Percentiles rank a stretch among this genome's conserved stretches.
Conservation (phyloP, 345 rosid species). For the Schrenkiella parvula region DNA sequence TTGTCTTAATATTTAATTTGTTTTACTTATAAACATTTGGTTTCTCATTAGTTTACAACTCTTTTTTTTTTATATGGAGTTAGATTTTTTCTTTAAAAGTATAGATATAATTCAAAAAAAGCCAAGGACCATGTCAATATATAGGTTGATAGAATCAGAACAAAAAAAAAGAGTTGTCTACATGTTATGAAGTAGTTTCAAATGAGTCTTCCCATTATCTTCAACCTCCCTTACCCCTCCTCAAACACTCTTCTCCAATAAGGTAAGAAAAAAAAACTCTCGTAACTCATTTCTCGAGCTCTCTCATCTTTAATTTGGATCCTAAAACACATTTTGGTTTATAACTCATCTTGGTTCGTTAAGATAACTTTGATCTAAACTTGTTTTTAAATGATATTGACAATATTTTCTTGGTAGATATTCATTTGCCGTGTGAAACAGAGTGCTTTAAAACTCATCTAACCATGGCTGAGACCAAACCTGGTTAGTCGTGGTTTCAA, state of each 20-base stretch:
- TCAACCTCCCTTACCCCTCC: constrained; percentile 21
- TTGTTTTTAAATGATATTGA: neutral
- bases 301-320: constrained; percentile 12
- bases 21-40: neutral
- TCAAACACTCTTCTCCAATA: constrained; percentile 28
- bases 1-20: neutral
- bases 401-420: constrained; percentile 24
- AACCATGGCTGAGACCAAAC: constrained; percentile 38
- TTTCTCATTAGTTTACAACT: neutral
- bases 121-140: constrained; percentile 18
- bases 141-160: constrained; percentile 25
- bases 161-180: constrained; percentile 20
- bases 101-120: neutral
- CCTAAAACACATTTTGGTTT: neutral
- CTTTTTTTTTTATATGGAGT: neutral
- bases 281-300: neutral
- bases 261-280: constrained; percentile 13
- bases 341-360: neutral
- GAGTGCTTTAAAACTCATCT: constrained; percentile 23
- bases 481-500: constrained; percentile 19
- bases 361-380: neutral
- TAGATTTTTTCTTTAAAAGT: neutral
- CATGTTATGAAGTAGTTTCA: constrained; percentile 29
- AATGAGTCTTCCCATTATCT: constrained; percentile 33
- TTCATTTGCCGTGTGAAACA: constrained; percentile 23